Base-by-base conservation (phyloP, 2,329 filamentous ascomycete species). In the Beauveria pseudobassiana region DNA sequence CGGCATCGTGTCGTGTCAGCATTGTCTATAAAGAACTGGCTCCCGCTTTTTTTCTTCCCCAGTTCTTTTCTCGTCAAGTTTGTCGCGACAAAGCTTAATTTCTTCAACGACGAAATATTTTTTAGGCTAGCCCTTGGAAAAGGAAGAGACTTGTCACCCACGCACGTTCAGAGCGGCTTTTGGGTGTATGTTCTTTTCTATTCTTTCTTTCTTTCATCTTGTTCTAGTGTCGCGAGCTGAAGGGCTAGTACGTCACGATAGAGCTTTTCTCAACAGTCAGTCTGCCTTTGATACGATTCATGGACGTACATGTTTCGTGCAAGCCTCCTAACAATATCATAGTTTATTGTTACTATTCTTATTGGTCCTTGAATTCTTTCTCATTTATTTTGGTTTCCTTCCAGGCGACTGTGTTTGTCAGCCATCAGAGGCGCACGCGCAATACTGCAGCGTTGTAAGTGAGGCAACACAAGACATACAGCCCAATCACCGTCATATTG, bases 141-240 rank as follows among this genome's bases (percentile, higher is more conserved):
- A 10, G 16, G 30, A 59, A 49, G 50, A 28, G 46, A 58, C 42
- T 48, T 57, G 26, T 57, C 54, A 26, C 56, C 45, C 38, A 51
- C 56, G 30, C 56, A 51, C 56, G 56, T 59, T 59, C 34, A 59
- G 56, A 59, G 56, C 56, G 56, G 34, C 18, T 51, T 51, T 51
- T 28, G 43, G 45, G 34, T 62, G 30, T n/a, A 43, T 50, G 16
- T 12, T 46, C n/a, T 38, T 61, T 57, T 61, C 28, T 34, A 34
- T 45, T 62, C 26, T 9, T 4, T 55, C 16, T 5, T 14, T 18
- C 48, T 10, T 22, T 54, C n/a, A 4, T 9, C 6, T 12, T 59
- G 12, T 16, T 38, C 12, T 38, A 16, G 34, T 16, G 12, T 45
- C 53, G 26, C 52, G 20, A 9, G 26, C 30, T 43, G 30, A 6